Evolutionary conservation across 257 asterid species (phyloP).

Genomic region (Solanum pimpinellifolium): DNA sequence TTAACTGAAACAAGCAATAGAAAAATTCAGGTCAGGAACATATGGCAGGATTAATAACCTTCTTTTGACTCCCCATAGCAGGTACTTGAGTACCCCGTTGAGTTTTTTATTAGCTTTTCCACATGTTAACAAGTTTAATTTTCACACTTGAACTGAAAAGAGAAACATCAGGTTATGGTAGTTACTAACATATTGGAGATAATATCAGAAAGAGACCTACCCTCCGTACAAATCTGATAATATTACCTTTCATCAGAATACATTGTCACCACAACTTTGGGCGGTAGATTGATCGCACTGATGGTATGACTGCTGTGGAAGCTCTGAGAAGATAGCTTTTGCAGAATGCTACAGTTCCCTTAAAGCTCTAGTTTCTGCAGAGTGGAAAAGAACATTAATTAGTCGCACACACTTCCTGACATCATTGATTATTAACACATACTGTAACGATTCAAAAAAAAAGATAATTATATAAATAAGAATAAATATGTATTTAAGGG

Average conservation of each 20-base stretch:
- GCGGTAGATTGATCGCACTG: conserved; percentile 14
- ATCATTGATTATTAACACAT: not conserved
- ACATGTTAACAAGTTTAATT: conserved; percentile 8
- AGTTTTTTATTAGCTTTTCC: conserved; percentile 14
- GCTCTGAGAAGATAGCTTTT: conserved; percentile 15
- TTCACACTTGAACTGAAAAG: conserved; percentile 30
- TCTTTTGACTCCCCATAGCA: conserved; percentile 13
- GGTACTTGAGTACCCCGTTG: not conserved
- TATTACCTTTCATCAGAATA: conserved; percentile 24
- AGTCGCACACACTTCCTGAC: not conserved
- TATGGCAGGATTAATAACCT: conserved; percentile 13
- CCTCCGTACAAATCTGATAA: not conserved
- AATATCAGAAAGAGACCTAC: not conserved
- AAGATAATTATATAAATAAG: no score
- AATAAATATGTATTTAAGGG: no score
- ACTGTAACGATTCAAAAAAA: no score
- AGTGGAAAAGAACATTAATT: not conserved
- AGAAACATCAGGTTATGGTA: not conserved
- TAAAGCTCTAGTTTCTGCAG: conserved; percentile 29
- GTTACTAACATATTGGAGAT: not conserved
- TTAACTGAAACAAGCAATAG: not conserved
- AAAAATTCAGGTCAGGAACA: not conserved
- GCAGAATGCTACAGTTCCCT: conserved; percentile 13
- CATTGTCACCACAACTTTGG: conserved; percentile 15
- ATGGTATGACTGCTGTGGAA: conserved; percentile 13